A percentile compares a stretch with the other conserved stretches of the same genome.
These are phyloP conservation scores for Pichia californica DNA, from an alignment of 805 yeast genomes.

Conservation along the genomic window DNA sequence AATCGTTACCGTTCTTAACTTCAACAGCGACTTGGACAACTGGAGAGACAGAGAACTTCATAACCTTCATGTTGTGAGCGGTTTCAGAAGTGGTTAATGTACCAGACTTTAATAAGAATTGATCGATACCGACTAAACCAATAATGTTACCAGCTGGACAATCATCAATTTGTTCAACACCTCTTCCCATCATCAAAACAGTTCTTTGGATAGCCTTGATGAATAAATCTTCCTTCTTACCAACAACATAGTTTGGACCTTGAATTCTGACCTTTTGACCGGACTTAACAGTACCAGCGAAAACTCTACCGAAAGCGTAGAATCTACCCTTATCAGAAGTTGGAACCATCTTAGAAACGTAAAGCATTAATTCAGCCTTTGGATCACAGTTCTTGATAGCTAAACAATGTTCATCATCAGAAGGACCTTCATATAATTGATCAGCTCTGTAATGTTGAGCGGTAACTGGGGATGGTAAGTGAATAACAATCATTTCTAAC, in stretches of 20 bases:
- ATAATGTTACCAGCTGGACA: constrained; percentile 99
- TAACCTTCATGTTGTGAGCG: constrained; percentile 99
- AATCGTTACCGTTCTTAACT: constrained; percentile 98
- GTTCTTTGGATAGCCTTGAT: constrained; percentile 97
- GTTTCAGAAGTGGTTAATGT: constrained; percentile 94
- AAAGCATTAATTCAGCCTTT: constrained; percentile 94
- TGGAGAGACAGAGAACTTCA: constrained; percentile 99
- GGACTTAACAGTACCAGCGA: constrained; percentile 98
- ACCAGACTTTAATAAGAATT: constrained; percentile 99
- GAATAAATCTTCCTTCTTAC: constrained; percentile 97
- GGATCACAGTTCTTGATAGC: constrained; percentile 99
- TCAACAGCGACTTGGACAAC: constrained; percentile 99
- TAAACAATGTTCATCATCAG: constrained; percentile 81
- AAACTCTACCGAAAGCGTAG: constrained; percentile 99
- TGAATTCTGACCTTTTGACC: constrained; percentile 99
- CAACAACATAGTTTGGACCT: constrained; percentile 99
- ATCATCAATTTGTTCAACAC: constrained; percentile 96
- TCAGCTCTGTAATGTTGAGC: constrained; percentile 99
- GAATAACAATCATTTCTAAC: constrained; percentile 96
- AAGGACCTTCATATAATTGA: constrained; percentile 98
- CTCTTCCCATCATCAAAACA: constrained; percentile 99
- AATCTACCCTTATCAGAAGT: constrained; percentile 99
- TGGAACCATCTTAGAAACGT: constrained; percentile 99
- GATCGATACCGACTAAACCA: constrained; percentile 99
- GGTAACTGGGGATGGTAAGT: constrained; percentile 99